phyloP scores from a whole-genome alignment of 2,329 filamentous ascomycete species.

The Mariannaea elegans region DNA sequence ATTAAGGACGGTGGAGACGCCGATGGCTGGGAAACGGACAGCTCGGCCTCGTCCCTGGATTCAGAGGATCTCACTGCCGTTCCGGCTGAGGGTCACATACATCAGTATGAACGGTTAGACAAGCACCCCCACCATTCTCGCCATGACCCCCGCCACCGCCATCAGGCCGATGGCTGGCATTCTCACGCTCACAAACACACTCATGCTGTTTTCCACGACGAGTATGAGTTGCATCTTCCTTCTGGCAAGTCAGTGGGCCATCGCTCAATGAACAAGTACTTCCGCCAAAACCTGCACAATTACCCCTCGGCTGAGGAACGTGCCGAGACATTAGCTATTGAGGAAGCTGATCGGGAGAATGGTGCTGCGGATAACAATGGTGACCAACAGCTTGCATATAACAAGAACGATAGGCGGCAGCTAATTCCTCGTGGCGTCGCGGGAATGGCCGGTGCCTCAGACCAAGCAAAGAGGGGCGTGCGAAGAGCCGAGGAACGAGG shows the following conservation, averaged over 20 bases:
- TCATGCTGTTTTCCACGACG: conserved; percentile 85
- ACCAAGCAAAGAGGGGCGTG: conserved; percentile 77
- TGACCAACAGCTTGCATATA: conserved; percentile 46
- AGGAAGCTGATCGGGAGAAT: conserved; percentile 45
- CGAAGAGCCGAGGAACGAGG: conserved; percentile 73
- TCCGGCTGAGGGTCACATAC: conserved; percentile 75
- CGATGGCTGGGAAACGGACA: conserved; percentile 96
- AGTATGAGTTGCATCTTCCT: conserved; percentile 92
- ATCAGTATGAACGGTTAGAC: conserved; percentile 76
- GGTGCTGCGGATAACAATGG: conserved; percentile 48
- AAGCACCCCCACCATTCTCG: conserved; percentile 81
- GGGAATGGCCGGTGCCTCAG: conserved; percentile 81
- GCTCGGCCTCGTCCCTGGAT: conserved; percentile 85
- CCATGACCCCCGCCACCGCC: conserved; percentile 75
- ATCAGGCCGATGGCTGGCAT: conserved; percentile 80
- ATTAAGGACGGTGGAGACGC: conserved; percentile 66
- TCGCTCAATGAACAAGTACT: conserved; percentile 87
- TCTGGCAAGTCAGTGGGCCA: conserved; percentile 91
- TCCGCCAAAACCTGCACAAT: conserved; percentile 88
- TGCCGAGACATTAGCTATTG: conserved; percentile 71
- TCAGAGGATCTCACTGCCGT: conserved; percentile 85
- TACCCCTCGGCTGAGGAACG: conserved; percentile 84
- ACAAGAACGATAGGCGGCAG: conserved; percentile 58
- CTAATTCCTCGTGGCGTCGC: conserved; percentile 74
- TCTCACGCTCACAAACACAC: conserved; percentile 80